These are phyloP conservation scores for Piromyces finnis DNA, from an alignment of 192 early-diverging fungal species.

Conservation along the genomic window DNA sequence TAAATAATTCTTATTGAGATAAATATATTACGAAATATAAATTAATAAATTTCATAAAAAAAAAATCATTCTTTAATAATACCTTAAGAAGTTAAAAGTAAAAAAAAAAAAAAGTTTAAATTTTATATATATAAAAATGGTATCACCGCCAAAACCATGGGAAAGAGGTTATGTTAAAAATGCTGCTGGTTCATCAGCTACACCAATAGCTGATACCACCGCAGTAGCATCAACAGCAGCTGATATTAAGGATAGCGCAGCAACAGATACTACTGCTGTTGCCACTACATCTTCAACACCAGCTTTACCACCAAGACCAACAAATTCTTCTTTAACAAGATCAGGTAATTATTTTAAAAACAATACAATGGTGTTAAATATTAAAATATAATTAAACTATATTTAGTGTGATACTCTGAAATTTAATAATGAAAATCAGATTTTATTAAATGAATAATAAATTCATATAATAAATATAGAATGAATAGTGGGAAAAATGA, in stretches of 20 bases:
- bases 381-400: too few species aligned
- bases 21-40: too few species aligned
- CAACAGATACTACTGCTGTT: constrained; percentile 15
- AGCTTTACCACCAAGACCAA: constrained; percentile 1
- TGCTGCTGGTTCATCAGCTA: constrained; percentile 6
- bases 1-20: too few species aligned
- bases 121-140: constrained; percentile 2
- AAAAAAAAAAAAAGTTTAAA: neutral
- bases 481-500: too few species aligned
- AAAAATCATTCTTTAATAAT: too few species aligned
- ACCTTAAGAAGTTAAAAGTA: too few species aligned
- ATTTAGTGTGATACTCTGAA: too few species aligned
- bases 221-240: neutral
- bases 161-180: constrained; percentile 29
- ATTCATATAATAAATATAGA: too few species aligned
- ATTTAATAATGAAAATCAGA: too few species aligned
- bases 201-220: neutral
- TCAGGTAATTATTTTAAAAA: constrained; percentile 5
- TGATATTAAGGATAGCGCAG: neutral
- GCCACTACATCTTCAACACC: constrained; percentile 16
- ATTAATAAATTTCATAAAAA: too few species aligned
- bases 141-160: constrained; percentile 60
- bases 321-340: neutral
- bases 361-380: too few species aligned
- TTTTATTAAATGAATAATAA: too few species aligned